Evolutionary conservation across 2,329 filamentous ascomycete genomes (phyloP).

Genomic region (Monosporascus cannonballus): DNA sequence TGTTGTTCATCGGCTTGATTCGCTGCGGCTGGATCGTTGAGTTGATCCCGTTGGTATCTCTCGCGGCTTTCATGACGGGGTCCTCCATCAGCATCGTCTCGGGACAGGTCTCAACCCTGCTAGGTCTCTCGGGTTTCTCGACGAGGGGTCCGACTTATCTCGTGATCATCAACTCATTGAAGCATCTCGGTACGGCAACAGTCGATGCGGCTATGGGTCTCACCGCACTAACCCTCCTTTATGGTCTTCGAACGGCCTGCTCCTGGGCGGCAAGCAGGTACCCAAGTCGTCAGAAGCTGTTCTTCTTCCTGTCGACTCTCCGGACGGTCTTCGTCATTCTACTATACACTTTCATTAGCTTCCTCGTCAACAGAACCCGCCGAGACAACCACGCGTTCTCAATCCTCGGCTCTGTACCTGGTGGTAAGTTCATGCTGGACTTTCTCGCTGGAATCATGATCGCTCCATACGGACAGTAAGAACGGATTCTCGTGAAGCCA

Average conservation of each 20-base stretch:
- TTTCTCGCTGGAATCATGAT: not conserved
- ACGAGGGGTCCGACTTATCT: constrained; percentile 73
- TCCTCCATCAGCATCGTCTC: constrained; percentile 83
- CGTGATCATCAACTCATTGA: constrained; percentile 78
- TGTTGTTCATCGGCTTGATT: constrained; percentile 71
- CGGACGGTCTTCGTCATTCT: constrained; percentile 88
- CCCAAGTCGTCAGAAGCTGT: constrained; percentile 63
- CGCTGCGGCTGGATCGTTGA: constrained; percentile 88
- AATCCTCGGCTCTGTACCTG: constrained; percentile 70
- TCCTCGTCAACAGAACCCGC: constrained; percentile 68
- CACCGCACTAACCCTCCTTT: constrained; percentile 73
- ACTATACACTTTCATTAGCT: constrained; percentile 88
- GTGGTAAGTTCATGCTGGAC: constrained; percentile 44
- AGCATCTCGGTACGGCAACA: constrained; percentile 58
- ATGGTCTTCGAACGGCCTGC: constrained; percentile 64
- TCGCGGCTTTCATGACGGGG: constrained; percentile 95
- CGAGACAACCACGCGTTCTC: constrained; percentile 60
- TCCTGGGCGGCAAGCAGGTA: constrained; percentile 60
- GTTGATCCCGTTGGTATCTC: constrained; percentile 81
- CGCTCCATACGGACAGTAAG: too few relatives aligned
- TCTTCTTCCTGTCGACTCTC: constrained; percentile 89
- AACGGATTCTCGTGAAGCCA: too few relatives aligned
- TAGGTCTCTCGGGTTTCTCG: constrained; percentile 72
- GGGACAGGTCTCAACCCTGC: constrained; percentile 74
- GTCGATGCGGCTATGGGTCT: constrained; percentile 86